Conservation (phyloP, 495 filamentous ascomycete genomes). For the Endocarpon pusillum region DNA sequence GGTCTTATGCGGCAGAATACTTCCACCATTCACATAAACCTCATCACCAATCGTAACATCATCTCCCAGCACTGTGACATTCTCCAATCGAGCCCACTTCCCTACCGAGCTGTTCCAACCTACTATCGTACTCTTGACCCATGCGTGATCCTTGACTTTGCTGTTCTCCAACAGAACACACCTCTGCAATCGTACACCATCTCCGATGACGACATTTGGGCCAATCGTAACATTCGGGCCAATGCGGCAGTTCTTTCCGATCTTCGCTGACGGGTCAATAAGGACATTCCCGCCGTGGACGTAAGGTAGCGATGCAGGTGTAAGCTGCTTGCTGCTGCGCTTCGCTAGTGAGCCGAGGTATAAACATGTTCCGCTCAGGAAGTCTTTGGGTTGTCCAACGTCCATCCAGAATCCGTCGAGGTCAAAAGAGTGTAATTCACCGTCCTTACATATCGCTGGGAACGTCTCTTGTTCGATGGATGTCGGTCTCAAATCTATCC, state of each 20-base stretch:
- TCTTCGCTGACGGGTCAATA: slow-evolving; percentile 87
- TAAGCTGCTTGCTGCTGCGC: slow-evolving; percentile 76
- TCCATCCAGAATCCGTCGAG: slow-evolving; percentile 99
- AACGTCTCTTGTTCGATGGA: slow-evolving; percentile 99
- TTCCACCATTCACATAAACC: slow-evolving; percentile 96
- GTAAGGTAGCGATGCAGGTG: slow-evolving; percentile 54
- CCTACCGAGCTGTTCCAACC: slow-evolving; percentile 97
- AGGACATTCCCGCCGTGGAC: slow-evolving; percentile 94
- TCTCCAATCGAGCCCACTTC: slow-evolving; percentile 91
- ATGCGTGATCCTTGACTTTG: slow-evolving; percentile 97
- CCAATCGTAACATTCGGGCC: slow-evolving; percentile 96
- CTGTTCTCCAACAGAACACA: slow-evolving; percentile 77
- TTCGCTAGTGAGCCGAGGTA: slow-evolving; percentile 90
- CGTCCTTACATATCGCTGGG: slow-evolving; percentile 82
- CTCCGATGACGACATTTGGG: slow-evolving; percentile 83
- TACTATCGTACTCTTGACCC: slow-evolving; percentile 98
- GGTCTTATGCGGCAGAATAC: slow-evolving; percentile 92
- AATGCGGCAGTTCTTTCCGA: slow-evolving; percentile 96
- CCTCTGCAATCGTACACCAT: slow-evolving; percentile 87
- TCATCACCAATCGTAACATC: slow-evolving; percentile 99
- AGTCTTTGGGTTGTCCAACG: slow-evolving; percentile 97
- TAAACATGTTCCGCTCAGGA: slow-evolving; percentile 88
- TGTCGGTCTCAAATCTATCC: slow-evolving; percentile 92
- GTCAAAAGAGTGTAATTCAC: slow-evolving; percentile 92
- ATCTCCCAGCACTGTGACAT: slow-evolving; percentile 91